Base-by-base conservation (phyloP, 2,329 filamentous ascomycete species). In the Sarocladium brachiariae region DNA sequence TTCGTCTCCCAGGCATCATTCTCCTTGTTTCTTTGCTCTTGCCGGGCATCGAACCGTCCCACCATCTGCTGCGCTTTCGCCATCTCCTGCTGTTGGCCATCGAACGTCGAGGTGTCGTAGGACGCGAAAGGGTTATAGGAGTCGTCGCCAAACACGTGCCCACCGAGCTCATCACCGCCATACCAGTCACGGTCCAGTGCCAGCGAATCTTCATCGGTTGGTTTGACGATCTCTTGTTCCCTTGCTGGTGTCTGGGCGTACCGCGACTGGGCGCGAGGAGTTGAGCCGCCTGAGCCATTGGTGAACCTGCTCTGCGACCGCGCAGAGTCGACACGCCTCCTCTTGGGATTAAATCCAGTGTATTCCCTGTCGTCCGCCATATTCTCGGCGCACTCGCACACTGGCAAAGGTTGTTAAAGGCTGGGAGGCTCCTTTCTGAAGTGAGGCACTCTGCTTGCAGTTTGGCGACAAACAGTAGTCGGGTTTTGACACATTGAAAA, bases 1-100 rank as follows among this genome's bases (percentile, higher is more conserved):
- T 99, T 99, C 14, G 92, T 93, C 68, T 99, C 95, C 93, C 93
- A 99, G 0, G 91, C 92, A 68, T 99, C 93, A 38, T 93, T 90
- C 63, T 99, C 93, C 63, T 87, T 90, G 65, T 96, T 89, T 59
- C 91, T 88, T 68, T 96, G 89, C 52, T 89, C 77, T 54, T 85
- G 84, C 48, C 87, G 79, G 39, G 86, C 86, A 50, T 73, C 79
- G 60, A 75, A 80, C 59, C 79, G 84, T 49, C 78, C 84, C 4
- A 83, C 77, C 72, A 93, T 93, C 75, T 89, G 93, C 67, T 95
- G 88, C 8, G 83, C 76, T 64, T 90, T 70, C 13, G 83, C 85
- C 14, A 78, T 78, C 66, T 95, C 89, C 64, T 95, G 88, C 61
- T 89, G 81, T 63, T 88, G 83, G 34, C 75, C 76, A 55, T 90